Evolutionary conservation across 345 rosid species (phyloP).

Genomic region (Limnanthes douglasii): DNA sequence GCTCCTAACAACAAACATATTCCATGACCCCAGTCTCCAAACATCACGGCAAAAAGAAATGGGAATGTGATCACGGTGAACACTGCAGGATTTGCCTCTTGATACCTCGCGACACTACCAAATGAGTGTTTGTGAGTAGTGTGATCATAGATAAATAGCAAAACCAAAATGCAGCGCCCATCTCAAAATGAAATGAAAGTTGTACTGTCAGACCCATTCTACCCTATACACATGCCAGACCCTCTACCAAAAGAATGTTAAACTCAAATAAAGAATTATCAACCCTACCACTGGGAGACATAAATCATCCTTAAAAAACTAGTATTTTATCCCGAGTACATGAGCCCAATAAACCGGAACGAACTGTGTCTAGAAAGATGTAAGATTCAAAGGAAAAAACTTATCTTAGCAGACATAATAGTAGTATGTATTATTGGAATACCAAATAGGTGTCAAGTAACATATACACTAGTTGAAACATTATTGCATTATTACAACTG

Average conservation of each 20-base stretch:
- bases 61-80: constrained; percentile 84
- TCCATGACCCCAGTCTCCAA: constrained; percentile 99
- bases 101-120: constrained; percentile 92
- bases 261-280: not conserved
- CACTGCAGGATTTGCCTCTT: constrained; percentile 95
- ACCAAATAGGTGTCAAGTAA: not conserved
- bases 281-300: not conserved
- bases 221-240: no score
- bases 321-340: not conserved
- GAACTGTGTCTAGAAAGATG: not conserved
- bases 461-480: no score
- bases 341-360: constrained; percentile 1
- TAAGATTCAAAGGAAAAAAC: not conserved
- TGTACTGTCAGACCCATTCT: not conserved
- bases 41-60: constrained; percentile 97
- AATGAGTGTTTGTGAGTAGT: constrained; percentile 16
- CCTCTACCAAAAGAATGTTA: no score
- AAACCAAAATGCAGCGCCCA: constrained; percentile 5
- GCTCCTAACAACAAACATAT: constrained; percentile 92
- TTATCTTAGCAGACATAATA: not conserved
- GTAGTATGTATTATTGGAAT: no score
- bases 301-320: not conserved
- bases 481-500: no score
- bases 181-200: no score
- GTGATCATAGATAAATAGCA: no score